Evolutionary conservation across 441 rosid genomes (phyloP), one percentile per base, ranked within the genome.

Genomic region (Cnidoscolus chayamansa): DNA sequence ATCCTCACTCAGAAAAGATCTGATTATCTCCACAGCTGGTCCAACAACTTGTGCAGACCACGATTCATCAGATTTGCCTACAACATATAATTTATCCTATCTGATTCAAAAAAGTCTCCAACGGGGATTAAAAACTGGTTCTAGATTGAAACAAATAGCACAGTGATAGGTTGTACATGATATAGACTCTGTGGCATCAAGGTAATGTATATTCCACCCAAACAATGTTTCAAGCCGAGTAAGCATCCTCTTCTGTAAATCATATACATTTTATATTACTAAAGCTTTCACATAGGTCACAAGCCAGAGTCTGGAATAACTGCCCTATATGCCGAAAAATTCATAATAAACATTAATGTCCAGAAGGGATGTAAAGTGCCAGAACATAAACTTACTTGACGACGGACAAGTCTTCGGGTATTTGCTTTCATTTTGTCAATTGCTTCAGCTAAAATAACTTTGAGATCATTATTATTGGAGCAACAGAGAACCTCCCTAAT

Each of bases 321-420:
- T 3, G 48, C 16, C 7, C 62, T 45, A 43, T 53, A 45, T 45
- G 59, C 65, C 15, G 20, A 75, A 5, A 47, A 16, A 68, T 63
- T 50, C 10, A 15, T 17, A 5, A 59, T 30, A 53, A 1, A 54
- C 9, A 20, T 48, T 37, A 9, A 35, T 43, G 13, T 53, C 50
- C 17, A 19, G 4, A 17, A n/a, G 58, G 16, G 25, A 64, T 37
- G 17, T 31, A 25, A 19, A 17, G 48, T 10, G 10, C 12, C 32
- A 37, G 16, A 35, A 45, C 55, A 20, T 2, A 35, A 64, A 80
- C 93, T 85, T 86, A 90, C 97, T 84, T 94, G 97, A 51, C 88
- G 88, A 67, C 89, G 97, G 54, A 94, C 88, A 70, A 92, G 97
- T 82, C 89, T 89, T 78, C 93, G 79, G 15, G 97, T 90, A 78